Conservation (phyloP, 2,329 filamentous ascomycete genomes). For the Pyrenochaeta sp. region DNA sequence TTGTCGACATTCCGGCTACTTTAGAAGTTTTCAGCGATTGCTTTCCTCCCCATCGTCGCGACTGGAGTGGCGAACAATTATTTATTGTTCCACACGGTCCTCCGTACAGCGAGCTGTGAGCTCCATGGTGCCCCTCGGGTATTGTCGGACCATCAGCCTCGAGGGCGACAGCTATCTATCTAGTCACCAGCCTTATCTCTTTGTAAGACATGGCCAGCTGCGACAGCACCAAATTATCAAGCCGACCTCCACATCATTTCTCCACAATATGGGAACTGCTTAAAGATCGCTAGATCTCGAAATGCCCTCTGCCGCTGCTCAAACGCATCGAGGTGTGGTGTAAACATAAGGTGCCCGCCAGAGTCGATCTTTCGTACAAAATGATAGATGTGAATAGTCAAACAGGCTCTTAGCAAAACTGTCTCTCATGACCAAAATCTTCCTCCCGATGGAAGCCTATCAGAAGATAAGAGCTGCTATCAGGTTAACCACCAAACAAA, state of each 20-base stretch:
- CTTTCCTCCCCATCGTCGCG: no score
- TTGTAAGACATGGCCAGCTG: conserved; percentile 13
- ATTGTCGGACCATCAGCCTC: conserved; percentile 15
- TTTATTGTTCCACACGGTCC: no score
- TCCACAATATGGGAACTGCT: conserved; percentile 13
- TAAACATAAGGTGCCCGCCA: conserved; percentile 9
- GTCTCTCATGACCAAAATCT: conserved; percentile 10
- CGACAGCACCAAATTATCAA: conserved; percentile 29
- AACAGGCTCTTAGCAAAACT: conserved; percentile 4
- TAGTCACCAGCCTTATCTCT: conserved; percentile 21
- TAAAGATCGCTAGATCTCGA: conserved; percentile 11
- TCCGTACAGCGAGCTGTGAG: no score
- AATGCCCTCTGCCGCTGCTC: neutral
- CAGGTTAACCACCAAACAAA: conserved; percentile 31
- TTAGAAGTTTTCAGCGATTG: neutral
- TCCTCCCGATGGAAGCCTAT: conserved; percentile 39
- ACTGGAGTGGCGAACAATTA: neutral
- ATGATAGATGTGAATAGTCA: conserved; percentile 14
- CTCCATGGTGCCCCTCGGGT: conserved; percentile 8
- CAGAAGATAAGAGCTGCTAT: conserved; percentile 38
- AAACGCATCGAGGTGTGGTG: conserved; percentile 1
- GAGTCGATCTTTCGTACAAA: conserved; percentile 7
- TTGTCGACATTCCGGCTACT: neutral
- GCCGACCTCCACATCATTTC: conserved; percentile 15
- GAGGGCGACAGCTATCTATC: conserved; percentile 19